A percentile compares a stretch with the other conserved stretches of the same genome.
Conservation (phyloP, 768 basidiomycete species). For the Trametes cingulata region DNA sequence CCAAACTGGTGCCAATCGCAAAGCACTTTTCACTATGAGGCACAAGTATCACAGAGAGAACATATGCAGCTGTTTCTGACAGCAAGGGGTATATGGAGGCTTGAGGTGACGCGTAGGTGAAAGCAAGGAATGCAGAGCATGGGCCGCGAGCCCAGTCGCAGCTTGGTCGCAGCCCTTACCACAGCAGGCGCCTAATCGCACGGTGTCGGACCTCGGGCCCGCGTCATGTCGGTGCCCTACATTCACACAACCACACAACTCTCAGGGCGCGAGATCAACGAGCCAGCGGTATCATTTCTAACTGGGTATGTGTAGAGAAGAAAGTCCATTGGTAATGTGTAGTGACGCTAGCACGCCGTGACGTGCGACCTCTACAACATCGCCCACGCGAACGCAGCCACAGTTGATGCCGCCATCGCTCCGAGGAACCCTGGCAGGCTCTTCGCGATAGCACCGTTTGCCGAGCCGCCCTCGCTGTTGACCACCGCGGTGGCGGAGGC, state of each 20-base stretch:
- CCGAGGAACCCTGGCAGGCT: background rate
- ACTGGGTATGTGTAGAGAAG: background rate
- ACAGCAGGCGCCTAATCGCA: background rate
- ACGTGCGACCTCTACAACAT: background rate
- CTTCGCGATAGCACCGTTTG: background rate
- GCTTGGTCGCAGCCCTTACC: no score
- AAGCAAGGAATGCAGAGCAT: background rate
- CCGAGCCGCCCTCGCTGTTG: background rate
- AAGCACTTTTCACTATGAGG: no score
- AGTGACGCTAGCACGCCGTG: background rate
- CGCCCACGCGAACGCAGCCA: conserved; percentile 6
- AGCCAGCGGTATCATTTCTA: background rate
- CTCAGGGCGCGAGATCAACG: background rate
- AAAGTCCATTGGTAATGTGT: background rate
- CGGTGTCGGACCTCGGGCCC: no score
- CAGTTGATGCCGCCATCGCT: background rate
- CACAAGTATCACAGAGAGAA: background rate
- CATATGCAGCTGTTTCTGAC: background rate
- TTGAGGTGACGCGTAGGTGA: background rate
- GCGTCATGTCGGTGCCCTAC: no score
- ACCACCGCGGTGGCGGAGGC: background rate
- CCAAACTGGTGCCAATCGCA: no score
- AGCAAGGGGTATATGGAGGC: background rate
- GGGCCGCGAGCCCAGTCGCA: background rate
- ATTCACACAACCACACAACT: no score